Base-by-base conservation (phyloP, 108 stramenopile genomes). In the Aurantiochytrium sp. region DNA sequence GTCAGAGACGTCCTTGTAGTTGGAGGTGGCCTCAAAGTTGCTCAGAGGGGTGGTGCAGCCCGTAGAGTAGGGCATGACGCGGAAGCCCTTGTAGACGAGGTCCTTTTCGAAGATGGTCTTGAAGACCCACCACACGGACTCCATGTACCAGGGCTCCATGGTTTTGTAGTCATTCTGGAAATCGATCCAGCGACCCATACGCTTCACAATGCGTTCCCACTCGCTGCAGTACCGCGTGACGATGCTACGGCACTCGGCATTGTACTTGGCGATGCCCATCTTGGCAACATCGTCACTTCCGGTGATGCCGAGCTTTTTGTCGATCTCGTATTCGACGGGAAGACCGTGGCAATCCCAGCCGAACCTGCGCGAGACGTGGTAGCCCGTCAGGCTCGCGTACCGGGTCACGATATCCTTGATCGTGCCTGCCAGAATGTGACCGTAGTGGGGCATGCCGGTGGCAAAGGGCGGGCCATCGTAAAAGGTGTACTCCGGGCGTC, bases 51-150 rank as follows among this genome's bases (percentile, higher is more conserved):
- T 99, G 5, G 96, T 94, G 94, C 98, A 99, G 5, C 96, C 97
- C 0, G 97, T 98, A 72, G 96, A 96, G 92, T 97, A 99, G 5
- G 99, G 99, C 99, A 99, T 99, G 73, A 98, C 99, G 94, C 98
- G 98, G 95, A 97, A 98, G 16, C 99, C 99, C 73, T 97, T 96
- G 92, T 99, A 99, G 47, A 99, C 98, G 60, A 99, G 94, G 69
- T 93, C 94, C 94, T 99, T 99, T 23, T 98, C 95, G 90, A 95
- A 97, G 60, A 95, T 28, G 3, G 60, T 94, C 88, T 94, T 93
- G 92, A 99, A 99, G 21, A 99, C 99, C 99, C 99, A 99, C 99
- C 99, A 99, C 19, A 99, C 98, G 90, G 94, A 95, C 94, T 99
- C 99, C 99, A 99, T 99, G 93, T 98, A 99, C 44, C 92, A 92